phyloP scores from a whole-genome alignment of 768 basidiomycete genomes.

The Rhizopogon roseolus region DNA sequence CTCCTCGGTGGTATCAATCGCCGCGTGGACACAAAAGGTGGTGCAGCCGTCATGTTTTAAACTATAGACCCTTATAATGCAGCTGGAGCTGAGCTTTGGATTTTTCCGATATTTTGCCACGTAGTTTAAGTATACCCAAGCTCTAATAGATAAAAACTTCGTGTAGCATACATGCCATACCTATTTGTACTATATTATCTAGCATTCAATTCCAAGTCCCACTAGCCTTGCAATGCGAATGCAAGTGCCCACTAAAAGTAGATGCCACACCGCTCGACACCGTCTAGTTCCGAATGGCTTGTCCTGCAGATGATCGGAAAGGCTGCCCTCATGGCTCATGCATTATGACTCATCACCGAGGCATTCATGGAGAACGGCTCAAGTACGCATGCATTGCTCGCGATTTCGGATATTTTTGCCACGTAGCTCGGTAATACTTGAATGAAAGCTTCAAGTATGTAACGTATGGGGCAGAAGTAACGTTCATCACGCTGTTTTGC shows the following conservation, averaged over 20 bases:
- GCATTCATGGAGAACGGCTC: constrained; percentile 38
- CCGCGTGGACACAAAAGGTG: constrained; percentile 35
- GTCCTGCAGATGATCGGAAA: constrained; percentile 44
- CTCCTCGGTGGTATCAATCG: constrained; percentile 66
- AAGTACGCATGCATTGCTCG: neutral
- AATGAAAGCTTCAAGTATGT: too few species aligned
- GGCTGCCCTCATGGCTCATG: constrained; percentile 36
- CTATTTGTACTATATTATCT: neutral
- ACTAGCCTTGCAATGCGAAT: constrained; percentile 68
- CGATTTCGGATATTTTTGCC: too few species aligned
- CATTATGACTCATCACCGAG: constrained; percentile 27
- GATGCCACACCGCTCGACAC: constrained; percentile 52
- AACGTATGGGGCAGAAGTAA: too few species aligned
- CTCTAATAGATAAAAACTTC: neutral
- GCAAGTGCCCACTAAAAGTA: constrained; percentile 60
- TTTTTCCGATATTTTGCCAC: too few species aligned
- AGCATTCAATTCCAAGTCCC: constrained; percentile 42
- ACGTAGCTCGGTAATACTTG: too few species aligned
- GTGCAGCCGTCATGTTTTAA: constrained; percentile 15
- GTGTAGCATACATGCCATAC: neutral
- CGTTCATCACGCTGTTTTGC: too few species aligned
- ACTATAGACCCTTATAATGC: neutral
- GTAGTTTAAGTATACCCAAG: too few species aligned
- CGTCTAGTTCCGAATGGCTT: constrained; percentile 68
- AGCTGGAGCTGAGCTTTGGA: too few species aligned